Conservation (phyloP, 2,329 filamentous ascomycete genomes). For the Penicillium sp. region DNA sequence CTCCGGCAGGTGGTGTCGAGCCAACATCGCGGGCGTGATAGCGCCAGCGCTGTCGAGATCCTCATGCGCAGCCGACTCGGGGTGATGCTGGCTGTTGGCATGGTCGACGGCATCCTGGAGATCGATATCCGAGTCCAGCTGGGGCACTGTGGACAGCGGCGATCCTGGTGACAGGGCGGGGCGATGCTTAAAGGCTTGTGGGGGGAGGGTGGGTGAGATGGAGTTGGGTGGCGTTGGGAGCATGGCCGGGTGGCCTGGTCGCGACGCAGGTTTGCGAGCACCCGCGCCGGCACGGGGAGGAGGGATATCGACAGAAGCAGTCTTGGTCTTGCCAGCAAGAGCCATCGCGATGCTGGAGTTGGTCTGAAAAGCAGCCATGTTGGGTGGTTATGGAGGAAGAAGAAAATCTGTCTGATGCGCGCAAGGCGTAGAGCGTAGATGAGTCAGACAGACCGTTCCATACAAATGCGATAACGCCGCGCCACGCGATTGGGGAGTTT, state of each 20-base stretch:
- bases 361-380: slow-evolving; percentile 54
- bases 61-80: slow-evolving; percentile 55
- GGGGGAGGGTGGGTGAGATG: slow-evolving; percentile 85
- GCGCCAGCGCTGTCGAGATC: slow-evolving; percentile 75
- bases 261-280: slow-evolving; percentile 40
- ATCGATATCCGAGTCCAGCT: slow-evolving; percentile 85
- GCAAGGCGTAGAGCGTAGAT: slow-evolving; percentile 23
- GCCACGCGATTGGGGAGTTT: slow-evolving; percentile 24
- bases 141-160: slow-evolving; percentile 52
- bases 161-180: slow-evolving; percentile 47
- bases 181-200: slow-evolving; percentile 77
- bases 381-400: slow-evolving; percentile 28
- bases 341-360: slow-evolving; percentile 57
- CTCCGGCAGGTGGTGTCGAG: slow-evolving; percentile 86
- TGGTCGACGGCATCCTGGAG: slow-evolving; percentile 72
- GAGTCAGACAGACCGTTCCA: slow-evolving; percentile 33
- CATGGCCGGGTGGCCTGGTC: slow-evolving; percentile 44
- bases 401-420: slow-evolving; percentile 20
- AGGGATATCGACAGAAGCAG: slow-evolving; percentile 57
- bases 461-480: slow-evolving; percentile 26
- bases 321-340: slow-evolving; percentile 58
- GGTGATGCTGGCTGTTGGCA: slow-evolving; percentile 52
- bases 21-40: slow-evolving; percentile 84
- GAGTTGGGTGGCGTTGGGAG: slow-evolving; percentile 94
- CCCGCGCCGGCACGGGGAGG: slow-evolving; percentile 47